phyloP scores from a whole-genome alignment of 306 rosid genomes.

The Cucurbita maxima region DNA sequence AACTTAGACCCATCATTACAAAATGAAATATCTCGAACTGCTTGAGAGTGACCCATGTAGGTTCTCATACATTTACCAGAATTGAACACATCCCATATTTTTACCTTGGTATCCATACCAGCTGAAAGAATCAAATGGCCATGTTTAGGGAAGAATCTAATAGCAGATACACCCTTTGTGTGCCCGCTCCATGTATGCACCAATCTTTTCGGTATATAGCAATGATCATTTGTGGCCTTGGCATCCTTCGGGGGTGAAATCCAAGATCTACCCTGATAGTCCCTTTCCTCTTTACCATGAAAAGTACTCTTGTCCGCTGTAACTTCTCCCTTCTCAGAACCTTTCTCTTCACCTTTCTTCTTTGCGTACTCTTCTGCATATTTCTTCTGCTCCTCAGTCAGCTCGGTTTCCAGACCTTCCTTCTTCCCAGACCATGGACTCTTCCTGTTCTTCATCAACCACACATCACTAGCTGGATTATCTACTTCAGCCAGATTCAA shows the following conservation, averaged over 20 bases:
- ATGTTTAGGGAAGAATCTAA: constrained; percentile 71
- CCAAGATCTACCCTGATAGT: constrained; percentile 98
- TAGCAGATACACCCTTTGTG: constrained; percentile 86
- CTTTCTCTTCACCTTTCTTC: constrained; percentile 90
- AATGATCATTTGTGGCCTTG: constrained; percentile 74
- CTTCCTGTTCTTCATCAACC: constrained; percentile 81
- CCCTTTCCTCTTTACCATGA: constrained; percentile 89
- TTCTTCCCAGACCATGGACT: constrained; percentile 95
- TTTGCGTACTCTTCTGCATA: constrained; percentile 80
- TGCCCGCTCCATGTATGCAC: constrained; percentile 99
- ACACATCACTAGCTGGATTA: constrained; percentile 57
- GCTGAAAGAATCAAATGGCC: constrained; percentile 93
- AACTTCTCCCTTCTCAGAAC: constrained; percentile 62
- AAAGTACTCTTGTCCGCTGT: constrained; percentile 72
- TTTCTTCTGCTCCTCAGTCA: constrained; percentile 83
- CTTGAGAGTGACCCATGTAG: constrained; percentile 84
- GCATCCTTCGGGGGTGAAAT: constrained; percentile 88
- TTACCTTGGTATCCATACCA: constrained; percentile 81
- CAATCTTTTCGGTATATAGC: constrained; percentile 88
- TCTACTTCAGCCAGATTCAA: constrained; percentile 28
- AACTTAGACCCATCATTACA: constrained; percentile 80
- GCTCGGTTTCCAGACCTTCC: constrained; percentile 58
- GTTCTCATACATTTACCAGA: constrained; percentile 97
- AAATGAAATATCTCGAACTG: constrained; percentile 83
- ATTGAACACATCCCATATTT: constrained; percentile 96